Base-by-base conservation (phyloP, 768 basidiomycete species). In the Tricholoma flavovirens region DNA sequence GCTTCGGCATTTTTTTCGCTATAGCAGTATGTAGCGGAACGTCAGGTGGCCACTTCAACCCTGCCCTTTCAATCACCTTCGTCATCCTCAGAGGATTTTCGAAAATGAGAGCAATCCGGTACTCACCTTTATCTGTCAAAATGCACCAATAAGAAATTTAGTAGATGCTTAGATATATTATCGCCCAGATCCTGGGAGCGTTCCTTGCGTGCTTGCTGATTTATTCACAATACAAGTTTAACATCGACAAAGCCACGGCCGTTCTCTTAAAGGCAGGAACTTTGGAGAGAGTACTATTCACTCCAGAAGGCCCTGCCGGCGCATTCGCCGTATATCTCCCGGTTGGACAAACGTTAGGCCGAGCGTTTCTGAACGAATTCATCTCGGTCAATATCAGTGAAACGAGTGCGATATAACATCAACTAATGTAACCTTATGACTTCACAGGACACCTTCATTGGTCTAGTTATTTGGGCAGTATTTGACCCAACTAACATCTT, bases 1-100 rank as follows among this genome's bases (percentile, higher is more conserved):
- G 77, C 4, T 68, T 78, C 33, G 86, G 86, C 22, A 83, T 86
- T 58, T 60, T 83, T 12, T 75, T 86, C 49, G 86, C 86, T 0
- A 64, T 87, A 51, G 66, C 69, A 8, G 67, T 84, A 24, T 83
- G 79, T 51, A 69, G 69, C 4, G 66, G 77, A 15, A 77, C 83
- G 0, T 86, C 83, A 11, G 83, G 82, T 10, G 80, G 84, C 19
- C 86, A 88, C 62, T 82, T 88, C 65, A 84, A 76, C 53, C 90
- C 88, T 2, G 77, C 79, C 49, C 74, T 88, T 19, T 83, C 85
- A 3, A 70, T 87, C 48, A 68, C 77, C 7, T 69, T 77, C 43
- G 69, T 75, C n/a, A 10, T 86, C 12, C 80, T 82, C 73, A 80
- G 71, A 57, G 77, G 77, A 1, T 83, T 86, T 67, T 82, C 86